These are phyloP conservation scores for Alternaria burnsii DNA, from an alignment of 2,329 filamentous ascomycete species.

Conservation along the genomic window DNA sequence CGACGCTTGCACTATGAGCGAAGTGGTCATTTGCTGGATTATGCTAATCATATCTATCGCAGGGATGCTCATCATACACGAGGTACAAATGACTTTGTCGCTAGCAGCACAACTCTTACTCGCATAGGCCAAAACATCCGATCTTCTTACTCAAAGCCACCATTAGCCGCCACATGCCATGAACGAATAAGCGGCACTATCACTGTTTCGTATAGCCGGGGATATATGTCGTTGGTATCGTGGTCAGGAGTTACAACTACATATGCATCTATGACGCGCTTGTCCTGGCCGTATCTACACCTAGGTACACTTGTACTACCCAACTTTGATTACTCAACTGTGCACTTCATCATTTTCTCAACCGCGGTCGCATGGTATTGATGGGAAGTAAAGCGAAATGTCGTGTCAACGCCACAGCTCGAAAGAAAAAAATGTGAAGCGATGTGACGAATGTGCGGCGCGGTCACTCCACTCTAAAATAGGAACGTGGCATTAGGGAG, in stretches of 20 bases:
- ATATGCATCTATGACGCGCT: constrained; percentile 37
- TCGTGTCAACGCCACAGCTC: background rate
- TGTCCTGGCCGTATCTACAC: constrained; percentile 11
- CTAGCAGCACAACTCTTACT: constrained; percentile 26
- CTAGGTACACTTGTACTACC: constrained; percentile 4
- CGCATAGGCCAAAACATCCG: constrained; percentile 35
- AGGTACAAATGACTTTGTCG: constrained; percentile 23
- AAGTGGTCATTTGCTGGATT: constrained; percentile 31
- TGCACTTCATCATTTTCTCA: background rate
- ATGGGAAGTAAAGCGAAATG: constrained; percentile 1
- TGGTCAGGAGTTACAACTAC: constrained; percentile 19
- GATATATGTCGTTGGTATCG: constrained; percentile 4
- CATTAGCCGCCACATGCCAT: constrained; percentile 27
- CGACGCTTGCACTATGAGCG: constrained; percentile 29
- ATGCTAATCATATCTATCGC: constrained; percentile 30
- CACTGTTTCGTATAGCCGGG: constrained; percentile 19
- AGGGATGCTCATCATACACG: constrained; percentile 7
- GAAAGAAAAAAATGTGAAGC: constrained; percentile 7
- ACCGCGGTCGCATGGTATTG: background rate
- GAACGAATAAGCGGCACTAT: constrained; percentile 27
- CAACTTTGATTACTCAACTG: background rate
- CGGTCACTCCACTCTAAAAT: constrained; percentile 20
- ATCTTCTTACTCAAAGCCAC: constrained; percentile 16
- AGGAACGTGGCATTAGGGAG: constrained; percentile 25
- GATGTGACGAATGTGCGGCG: constrained; percentile 17